Evolutionary conservation across 768 basidiomycete species (phyloP).

Genomic region (Nidula microcarpa): DNA sequence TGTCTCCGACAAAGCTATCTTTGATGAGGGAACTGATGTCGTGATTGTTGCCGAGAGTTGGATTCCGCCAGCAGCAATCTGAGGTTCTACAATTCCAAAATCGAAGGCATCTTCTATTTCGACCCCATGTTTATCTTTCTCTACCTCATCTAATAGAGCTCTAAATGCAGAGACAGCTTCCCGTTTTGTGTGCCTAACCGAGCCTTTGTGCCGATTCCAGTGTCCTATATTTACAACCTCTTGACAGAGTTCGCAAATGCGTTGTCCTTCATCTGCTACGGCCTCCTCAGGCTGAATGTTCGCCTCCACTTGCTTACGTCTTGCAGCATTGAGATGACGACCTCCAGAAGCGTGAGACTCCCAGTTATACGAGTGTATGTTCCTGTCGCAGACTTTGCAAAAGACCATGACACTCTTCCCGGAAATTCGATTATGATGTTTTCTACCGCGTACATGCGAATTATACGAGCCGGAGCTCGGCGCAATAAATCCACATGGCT

Average conservation of each 20-base stretch:
- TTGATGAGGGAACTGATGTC: slow-evolving; percentile 25
- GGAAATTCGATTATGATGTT: slow-evolving; percentile 21
- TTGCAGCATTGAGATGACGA: slow-evolving; percentile 8
- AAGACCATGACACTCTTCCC: slow-evolving; percentile 13
- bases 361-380: slow-evolving; percentile 16
- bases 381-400: slow-evolving; percentile 28
- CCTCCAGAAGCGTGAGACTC: slow-evolving; percentile 9
- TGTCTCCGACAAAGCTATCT: slow-evolving; percentile 18
- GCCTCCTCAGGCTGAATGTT: slow-evolving; percentile 26
- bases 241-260: slow-evolving; percentile 25
- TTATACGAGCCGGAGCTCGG: slow-evolving; percentile 11
- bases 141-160: slow-evolving; percentile 45
- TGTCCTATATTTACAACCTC: slow-evolving; percentile 9
- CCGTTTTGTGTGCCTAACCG: slow-evolving; percentile 27
- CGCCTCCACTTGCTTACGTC: slow-evolving; percentile 13
- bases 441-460: slow-evolving; percentile 22
- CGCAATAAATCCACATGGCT: slow-evolving; percentile 33
- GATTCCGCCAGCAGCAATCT: slow-evolving; percentile 19
- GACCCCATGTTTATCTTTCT: slow-evolving; percentile 53
- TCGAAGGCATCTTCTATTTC: slow-evolving; percentile 39
- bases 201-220: slow-evolving; percentile 31
- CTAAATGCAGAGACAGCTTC: slow-evolving; percentile 35
- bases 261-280: slow-evolving; percentile 6
- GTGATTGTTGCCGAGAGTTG: slow-evolving; percentile 13
- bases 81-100: slow-evolving; percentile 47